phyloP scores from a whole-genome alignment of 1,139 yeast species.

The Yamadazyma dushanensis region DNA sequence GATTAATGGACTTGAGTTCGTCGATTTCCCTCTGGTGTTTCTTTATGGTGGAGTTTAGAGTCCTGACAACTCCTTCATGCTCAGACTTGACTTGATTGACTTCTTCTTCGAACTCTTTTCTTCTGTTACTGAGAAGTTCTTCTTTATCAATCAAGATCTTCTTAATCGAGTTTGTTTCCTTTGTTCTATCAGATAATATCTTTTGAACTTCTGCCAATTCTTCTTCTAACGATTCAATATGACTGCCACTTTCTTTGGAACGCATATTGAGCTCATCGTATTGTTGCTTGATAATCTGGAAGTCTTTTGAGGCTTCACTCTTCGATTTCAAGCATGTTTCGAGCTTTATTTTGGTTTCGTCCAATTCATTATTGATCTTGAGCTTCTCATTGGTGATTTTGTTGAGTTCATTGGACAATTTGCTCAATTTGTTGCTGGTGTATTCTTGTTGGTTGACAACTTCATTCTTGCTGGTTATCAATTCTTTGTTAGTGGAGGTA shows the following conservation, averaged over 20 bases:
- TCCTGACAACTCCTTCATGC: conserved; percentile 48
- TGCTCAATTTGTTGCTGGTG: conserved; percentile 34
- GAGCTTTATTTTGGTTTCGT: conserved; percentile 51
- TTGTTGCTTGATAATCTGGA: conserved; percentile 64
- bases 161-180: conserved; percentile 76
- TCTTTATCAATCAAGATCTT: conserved; percentile 69
- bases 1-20: conserved; percentile 35
- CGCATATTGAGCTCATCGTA: conserved; percentile 75
- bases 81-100: conserved; percentile 50
- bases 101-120: conserved; percentile 32
- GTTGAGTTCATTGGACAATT: conserved; percentile 31
- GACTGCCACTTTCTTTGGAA: conserved; percentile 59
- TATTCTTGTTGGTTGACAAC: conserved; percentile 43
- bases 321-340: conserved; percentile 50
- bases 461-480: conserved; percentile 38
- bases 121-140: conserved; percentile 50
- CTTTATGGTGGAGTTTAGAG: conserved; percentile 47
- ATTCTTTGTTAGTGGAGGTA: conserved; percentile 37
- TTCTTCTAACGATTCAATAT: conserved; percentile 71
- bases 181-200: conserved; percentile 72
- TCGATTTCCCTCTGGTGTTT: conserved; percentile 54
- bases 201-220: conserved; percentile 74
- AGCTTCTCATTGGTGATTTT: conserved; percentile 55
- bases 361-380: conserved; percentile 47
- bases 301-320: conserved; percentile 51